Base-by-base conservation (phyloP, 306 rosid genomes). In the Cercis canadensis region DNA sequence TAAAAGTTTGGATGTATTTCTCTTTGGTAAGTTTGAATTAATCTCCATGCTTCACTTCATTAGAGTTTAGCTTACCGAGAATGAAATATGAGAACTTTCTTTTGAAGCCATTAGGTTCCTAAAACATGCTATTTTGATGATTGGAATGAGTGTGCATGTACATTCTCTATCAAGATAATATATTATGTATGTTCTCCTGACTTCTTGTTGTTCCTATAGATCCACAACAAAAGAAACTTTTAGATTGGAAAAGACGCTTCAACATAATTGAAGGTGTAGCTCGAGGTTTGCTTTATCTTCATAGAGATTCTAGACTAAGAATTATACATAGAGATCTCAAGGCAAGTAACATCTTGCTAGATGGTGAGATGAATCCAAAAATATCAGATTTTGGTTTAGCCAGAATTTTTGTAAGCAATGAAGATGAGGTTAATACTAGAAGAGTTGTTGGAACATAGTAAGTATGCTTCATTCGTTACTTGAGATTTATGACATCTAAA, bases 1-100 rank as follows among this genome's bases (percentile, higher is more conserved):
- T 60, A 77, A 73, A 69, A 83, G 82, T 11, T 24, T 84, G 50
- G 85, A 81, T 41, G 68, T 77, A 14, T 77, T 77, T 52, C 69
- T 80, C n/a, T 80, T 84, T 29, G 83, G 85, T 77, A 44, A 67
- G 83, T 79, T 64, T 24, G 29, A 24, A 24, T 24, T 24, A 3
- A 24, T 24, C 29, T 24, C 29, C 29, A 24, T 1, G 29, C 43
- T 0, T 7, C 10, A 37, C 10, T 5, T 37, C 43, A 34, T 37
- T 5, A 37, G 43, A 5, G 6, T 37, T 8, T 2, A 37, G 8
- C 3, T 37, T 37, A 8, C 10, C 3, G 7, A 37, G 43, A 37
- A 37, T 37, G 7, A 37, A 37, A 37, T 37, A 2, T 37, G 10
- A 8, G 10, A 6, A 37, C 1, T 37, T 8, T 37, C 43, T 37